Evolutionary conservation across 140 eudicot genomes (phyloP).

Genomic region (Cichorium intybus): DNA sequence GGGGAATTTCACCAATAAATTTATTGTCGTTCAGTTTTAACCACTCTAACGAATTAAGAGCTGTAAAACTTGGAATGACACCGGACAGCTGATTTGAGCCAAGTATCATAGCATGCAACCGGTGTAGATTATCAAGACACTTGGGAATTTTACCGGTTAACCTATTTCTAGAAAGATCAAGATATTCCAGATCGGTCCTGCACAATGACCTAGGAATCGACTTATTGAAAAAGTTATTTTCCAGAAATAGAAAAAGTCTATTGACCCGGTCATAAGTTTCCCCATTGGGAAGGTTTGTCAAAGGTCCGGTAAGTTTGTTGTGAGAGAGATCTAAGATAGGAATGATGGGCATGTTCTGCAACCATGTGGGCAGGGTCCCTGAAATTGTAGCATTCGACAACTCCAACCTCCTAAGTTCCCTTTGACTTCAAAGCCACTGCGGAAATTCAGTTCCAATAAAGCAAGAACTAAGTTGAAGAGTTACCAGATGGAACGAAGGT

Average conservation of each 20-base stretch:
- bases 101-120: not conserved
- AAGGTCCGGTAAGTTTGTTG: constrained; percentile 5
- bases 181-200: not conserved
- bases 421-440: constrained; percentile 15
- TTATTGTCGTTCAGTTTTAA: constrained; percentile 25
- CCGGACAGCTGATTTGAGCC: constrained; percentile 21
- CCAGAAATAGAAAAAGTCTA: not conserved
- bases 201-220: constrained; percentile 8
- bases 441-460: constrained; percentile 10
- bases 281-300: constrained; percentile 15
- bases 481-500: constrained; percentile 26
- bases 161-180: not conserved
- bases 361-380: constrained; percentile 15
- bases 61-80: constrained; percentile 11
- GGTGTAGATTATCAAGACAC: not conserved
- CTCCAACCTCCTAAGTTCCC: not conserved
- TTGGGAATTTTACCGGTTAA: constrained; percentile 1
- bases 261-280: not conserved
- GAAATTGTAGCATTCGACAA: constrained; percentile 11
- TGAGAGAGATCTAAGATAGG: not conserved
- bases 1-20: constrained; percentile 15
- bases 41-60: not conserved
- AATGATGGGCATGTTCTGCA: constrained; percentile 4
- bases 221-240: constrained; percentile 5
- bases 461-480: not conserved